These are phyloP conservation scores for Babesia gibsoni DNA, from an alignment of 169 alveolate genomes.

Conservation along the genomic window DNA sequence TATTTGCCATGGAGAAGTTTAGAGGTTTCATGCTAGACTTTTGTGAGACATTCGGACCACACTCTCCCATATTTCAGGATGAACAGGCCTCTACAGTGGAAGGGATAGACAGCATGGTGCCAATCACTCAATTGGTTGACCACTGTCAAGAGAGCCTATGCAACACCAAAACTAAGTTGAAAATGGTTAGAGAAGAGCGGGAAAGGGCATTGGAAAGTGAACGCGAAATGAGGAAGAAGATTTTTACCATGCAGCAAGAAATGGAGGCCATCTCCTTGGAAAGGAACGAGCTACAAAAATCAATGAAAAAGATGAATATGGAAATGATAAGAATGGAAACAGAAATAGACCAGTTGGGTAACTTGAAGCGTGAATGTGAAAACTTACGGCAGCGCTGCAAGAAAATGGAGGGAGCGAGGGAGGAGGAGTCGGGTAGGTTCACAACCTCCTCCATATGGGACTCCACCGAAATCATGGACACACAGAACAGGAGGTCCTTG, in stretches of 20 bases:
- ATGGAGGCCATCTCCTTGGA: constrained; percentile 36
- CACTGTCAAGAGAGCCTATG: constrained; percentile 30
- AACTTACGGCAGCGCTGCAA: constrained; percentile 33
- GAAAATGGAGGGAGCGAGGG: constrained; percentile 27
- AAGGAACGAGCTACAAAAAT: constrained; percentile 10
- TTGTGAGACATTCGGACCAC: constrained; percentile 61
- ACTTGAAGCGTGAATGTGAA: constrained; percentile 37
- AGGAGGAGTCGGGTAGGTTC: neutral
- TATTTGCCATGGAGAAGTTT: constrained; percentile 72
- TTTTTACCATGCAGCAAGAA: neutral
- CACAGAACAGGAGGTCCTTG: neutral
- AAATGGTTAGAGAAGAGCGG: constrained; percentile 5
- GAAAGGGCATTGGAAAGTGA: constrained; percentile 19
- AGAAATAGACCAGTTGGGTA: constrained; percentile 26
- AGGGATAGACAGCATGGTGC: neutral
- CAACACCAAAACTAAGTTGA: constrained; percentile 23
- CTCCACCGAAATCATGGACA: neutral
- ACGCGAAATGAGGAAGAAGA: neutral
- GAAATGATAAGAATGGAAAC: constrained; percentile 29
- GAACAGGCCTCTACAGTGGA: neutral
- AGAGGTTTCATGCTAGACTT: constrained; percentile 67
- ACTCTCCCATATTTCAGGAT: constrained; percentile 27
- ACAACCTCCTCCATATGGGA: neutral
- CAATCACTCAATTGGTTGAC: constrained; percentile 37
- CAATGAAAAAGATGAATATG: constrained; percentile 15